These are phyloP conservation scores for Beauveria scarabaeidicola DNA, from an alignment of 2,329 filamentous ascomycete genomes.

Conservation along the genomic window DNA sequence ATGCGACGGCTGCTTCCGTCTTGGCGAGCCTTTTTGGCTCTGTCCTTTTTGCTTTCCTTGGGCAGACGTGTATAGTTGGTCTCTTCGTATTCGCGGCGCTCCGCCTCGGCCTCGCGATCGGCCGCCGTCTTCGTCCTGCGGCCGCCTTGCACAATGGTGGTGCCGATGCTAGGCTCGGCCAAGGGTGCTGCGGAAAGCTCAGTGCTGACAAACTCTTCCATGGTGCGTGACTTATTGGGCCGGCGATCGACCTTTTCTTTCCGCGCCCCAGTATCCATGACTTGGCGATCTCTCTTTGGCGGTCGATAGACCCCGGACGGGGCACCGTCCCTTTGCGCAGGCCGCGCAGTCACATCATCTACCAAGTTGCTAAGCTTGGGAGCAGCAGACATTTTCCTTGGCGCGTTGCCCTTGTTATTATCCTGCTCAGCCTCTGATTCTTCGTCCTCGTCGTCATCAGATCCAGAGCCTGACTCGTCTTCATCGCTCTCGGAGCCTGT, in stretches of 20 bases:
- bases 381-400: constrained; percentile 22
- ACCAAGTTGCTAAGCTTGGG: constrained; percentile 25
- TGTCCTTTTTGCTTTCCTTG: constrained; percentile 79
- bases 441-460: constrained; percentile 25
- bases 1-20: constrained; percentile 47
- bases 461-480: constrained; percentile 21
- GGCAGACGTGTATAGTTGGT: constrained; percentile 83
- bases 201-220: constrained; percentile 84
- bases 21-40: constrained; percentile 52
- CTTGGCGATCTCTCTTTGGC: constrained; percentile 76
- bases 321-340: constrained; percentile 23
- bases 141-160: constrained; percentile 73
- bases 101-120: constrained; percentile 68
- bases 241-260: constrained; percentile 51
- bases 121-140: constrained; percentile 68
- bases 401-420: constrained; percentile 13
- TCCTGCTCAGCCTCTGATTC: constrained; percentile 16
- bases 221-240: constrained; percentile 66
- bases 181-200: constrained; percentile 77
- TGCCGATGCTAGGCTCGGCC: constrained; percentile 84
- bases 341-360: constrained; percentile 24
- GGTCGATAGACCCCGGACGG: constrained; percentile 74
- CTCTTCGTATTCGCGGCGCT: constrained; percentile 83
- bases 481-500: constrained; percentile 14
- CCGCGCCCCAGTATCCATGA: constrained; percentile 62